Base-by-base conservation (phyloP, 2,329 filamentous ascomycete species). In the Trichoderma sp. region DNA sequence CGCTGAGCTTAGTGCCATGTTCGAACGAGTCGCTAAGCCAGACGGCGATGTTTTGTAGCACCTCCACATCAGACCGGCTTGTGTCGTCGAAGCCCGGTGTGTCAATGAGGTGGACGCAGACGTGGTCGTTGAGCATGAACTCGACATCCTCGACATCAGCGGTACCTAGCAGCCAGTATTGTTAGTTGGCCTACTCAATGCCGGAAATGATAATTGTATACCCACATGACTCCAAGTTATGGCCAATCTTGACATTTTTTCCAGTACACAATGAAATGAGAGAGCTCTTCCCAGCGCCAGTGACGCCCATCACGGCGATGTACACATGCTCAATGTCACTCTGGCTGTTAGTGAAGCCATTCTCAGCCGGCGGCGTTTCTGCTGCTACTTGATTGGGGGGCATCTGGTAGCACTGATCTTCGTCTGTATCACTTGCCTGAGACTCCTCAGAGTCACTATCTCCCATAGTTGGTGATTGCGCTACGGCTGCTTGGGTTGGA, bases 361-460 rank as follows among this genome's bases (percentile, higher is more conserved):
- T 21, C 1, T 6, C 1, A 51, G 43, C n/a, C n/a, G n/a, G n/a
- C 2, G n/a, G 43, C 4, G 1, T 5, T 21, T 21, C 1, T 3
- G 39, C 0, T 3, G 14, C 34, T 36, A 4, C 0, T 47, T 11
- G 18, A 6, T n/a, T 47, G 0, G n/a, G n/a, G 9, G 43, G 18
- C 43, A 4, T 47, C n/a, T 18, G 12, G 36, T 39, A 14, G 14
- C 1, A 0, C 39, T 21, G 15, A 9, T 56, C 51, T 28, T 14
- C 4, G 24, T 3, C 15, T 3, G 1, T 28, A 0, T 15, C 51
- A 5, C 0, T 15, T 56, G 12, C 2, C 24, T 15, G 51, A 28
- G 21, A 0, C 51, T 56, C 51, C 2, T 26, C 51, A 0, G 12
- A 0, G 14, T 56, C 51, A 24, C 0, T 7, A 15, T 4, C 24